Percentiles rank a stretch among this genome's conserved stretches.
Evolutionary conservation across 1,284 basidiomycete species (phyloP).

Genomic region (Taiwanofungus camphoratus): DNA sequence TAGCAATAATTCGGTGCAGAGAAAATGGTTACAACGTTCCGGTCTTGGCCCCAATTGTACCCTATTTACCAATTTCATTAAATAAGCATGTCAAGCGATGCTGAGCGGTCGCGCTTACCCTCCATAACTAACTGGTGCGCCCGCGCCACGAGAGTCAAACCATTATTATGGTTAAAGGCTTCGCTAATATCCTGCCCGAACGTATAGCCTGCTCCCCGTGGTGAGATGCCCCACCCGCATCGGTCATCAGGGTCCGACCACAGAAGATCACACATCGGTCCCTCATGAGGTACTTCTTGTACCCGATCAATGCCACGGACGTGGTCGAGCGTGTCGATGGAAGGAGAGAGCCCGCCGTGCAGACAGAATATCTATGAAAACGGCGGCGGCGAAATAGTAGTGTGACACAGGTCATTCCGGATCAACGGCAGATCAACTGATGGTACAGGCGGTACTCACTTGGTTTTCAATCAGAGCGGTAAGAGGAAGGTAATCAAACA

Average conservation of each 20-base stretch:
- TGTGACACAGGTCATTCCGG: neutral
- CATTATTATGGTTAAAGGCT: conserved; percentile 99
- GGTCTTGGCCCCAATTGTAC: conserved; percentile 97
- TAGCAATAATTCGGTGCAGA: conserved; percentile 99
- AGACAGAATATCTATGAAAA: conserved; percentile 90
- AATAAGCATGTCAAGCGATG: neutral
- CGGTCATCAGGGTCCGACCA: conserved; percentile 99
- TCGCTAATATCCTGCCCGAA: conserved; percentile 99
- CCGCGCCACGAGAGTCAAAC: conserved; percentile 91
- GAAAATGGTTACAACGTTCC: conserved; percentile 99
- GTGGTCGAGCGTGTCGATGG: conserved; percentile 99
- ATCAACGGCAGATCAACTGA: conserved; percentile 1
- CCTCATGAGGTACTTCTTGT: conserved; percentile 98
- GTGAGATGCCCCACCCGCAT: conserved; percentile 99
- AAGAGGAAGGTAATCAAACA: conserved; percentile 97
- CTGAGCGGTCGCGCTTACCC: conserved; percentile 46
- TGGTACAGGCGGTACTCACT: conserved; percentile 59
- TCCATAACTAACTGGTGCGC: conserved; percentile 99
- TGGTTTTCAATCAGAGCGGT: conserved; percentile 98
- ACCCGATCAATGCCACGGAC: conserved; percentile 98
- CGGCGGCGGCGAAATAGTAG: neutral
- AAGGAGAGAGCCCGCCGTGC: conserved; percentile 96
- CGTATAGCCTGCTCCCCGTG: conserved; percentile 97
- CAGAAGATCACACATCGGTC: conserved; percentile 97
- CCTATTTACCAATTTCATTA: conserved; percentile 33